phyloP scores from a whole-genome alignment of 2,329 filamentous ascomycete genomes.

The Hymenoscyphus salicellus region DNA sequence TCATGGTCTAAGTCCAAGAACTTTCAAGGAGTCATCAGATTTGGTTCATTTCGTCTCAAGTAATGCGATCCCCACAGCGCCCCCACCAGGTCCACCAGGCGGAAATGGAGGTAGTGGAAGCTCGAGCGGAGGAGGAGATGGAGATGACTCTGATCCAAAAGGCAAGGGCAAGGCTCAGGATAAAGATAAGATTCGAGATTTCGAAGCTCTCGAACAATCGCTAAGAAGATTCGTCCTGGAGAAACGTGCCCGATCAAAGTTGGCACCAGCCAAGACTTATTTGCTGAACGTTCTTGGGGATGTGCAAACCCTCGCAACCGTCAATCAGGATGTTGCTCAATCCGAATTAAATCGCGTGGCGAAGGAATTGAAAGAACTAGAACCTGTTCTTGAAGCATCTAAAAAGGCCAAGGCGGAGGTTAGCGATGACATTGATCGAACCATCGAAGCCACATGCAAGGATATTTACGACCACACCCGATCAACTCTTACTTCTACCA shows the following conservation, averaged over 20 bases:
- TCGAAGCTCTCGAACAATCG: slow-evolving; percentile 84
- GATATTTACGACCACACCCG: slow-evolving; percentile 84
- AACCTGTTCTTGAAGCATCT: slow-evolving; percentile 80
- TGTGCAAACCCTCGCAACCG: slow-evolving; percentile 73
- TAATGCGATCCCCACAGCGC: slow-evolving; percentile 79
- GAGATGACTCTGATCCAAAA: slow-evolving; percentile 48
- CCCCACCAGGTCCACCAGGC: slow-evolving; percentile 53
- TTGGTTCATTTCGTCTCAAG: slow-evolving; percentile 98
- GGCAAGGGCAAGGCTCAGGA: slow-evolving; percentile 76
- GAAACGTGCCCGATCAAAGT: slow-evolving; percentile 90
- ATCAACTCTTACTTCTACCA: slow-evolving; percentile 69
- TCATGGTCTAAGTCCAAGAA: slow-evolving; percentile 79
- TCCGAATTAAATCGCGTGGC: slow-evolving; percentile 81
- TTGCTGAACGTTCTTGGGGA: slow-evolving; percentile 90
- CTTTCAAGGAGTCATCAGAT: slow-evolving; percentile 87
- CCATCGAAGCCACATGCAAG: slow-evolving; percentile 80
- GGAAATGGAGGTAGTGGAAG: slow-evolving; percentile 53
- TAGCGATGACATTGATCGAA: slow-evolving; percentile 74
- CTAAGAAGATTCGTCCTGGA: slow-evolving; percentile 90
- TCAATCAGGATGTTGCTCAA: slow-evolving; percentile 84
- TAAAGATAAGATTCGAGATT: slow-evolving; percentile 83
- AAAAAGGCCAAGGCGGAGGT: slow-evolving; percentile 77
- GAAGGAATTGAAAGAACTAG: slow-evolving; percentile 74
- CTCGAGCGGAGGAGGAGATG: slow-evolving; percentile 52
- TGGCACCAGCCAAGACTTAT: slow-evolving; percentile 93